phyloP scores from a whole-genome alignment of 2,329 filamentous ascomycete genomes.

The Calonectria pseudoreteaudii region DNA sequence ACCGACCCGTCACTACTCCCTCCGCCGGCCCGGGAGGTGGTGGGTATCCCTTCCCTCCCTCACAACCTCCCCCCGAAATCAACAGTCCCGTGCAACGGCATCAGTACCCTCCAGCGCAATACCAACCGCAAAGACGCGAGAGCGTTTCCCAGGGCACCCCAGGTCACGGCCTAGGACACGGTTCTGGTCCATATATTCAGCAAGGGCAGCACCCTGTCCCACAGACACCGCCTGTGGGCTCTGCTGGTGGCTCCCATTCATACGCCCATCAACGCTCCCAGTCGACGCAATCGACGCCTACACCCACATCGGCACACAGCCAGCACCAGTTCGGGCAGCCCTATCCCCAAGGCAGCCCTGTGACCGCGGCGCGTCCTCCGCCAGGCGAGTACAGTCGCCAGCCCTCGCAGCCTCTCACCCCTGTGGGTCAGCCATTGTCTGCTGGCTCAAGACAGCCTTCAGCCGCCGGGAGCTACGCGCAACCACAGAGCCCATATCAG shows the following conservation, averaged over 20 bases:
- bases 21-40: constrained; percentile 52
- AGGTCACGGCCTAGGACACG: constrained; percentile 42
- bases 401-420: constrained; percentile 66
- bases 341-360: constrained; percentile 66
- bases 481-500: constrained; percentile 71
- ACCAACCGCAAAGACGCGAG: constrained; percentile 58
- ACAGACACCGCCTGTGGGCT: constrained; percentile 61
- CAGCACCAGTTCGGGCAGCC: constrained; percentile 65
- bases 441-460: constrained; percentile 58
- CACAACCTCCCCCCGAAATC: constrained; percentile 55
- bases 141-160: constrained; percentile 56
- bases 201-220: constrained; percentile 52
- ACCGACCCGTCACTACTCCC: constrained; percentile 62
- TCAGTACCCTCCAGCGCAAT: constrained; percentile 60
- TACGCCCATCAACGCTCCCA: constrained; percentile 64
- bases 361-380: constrained; percentile 57
- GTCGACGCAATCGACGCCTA: constrained; percentile 69
- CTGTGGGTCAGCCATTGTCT: constrained; percentile 62
- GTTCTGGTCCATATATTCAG: constrained; percentile 55
- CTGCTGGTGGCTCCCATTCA: constrained; percentile 53
- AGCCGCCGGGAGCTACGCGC: constrained; percentile 54
- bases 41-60: constrained; percentile 64
- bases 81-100: constrained; percentile 65
- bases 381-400: constrained; percentile 59
- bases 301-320: constrained; percentile 72